These are phyloP conservation scores for Ophiostoma angusticollis DNA, from an alignment of 2,329 filamentous ascomycete genomes.

Conservation along the genomic window DNA sequence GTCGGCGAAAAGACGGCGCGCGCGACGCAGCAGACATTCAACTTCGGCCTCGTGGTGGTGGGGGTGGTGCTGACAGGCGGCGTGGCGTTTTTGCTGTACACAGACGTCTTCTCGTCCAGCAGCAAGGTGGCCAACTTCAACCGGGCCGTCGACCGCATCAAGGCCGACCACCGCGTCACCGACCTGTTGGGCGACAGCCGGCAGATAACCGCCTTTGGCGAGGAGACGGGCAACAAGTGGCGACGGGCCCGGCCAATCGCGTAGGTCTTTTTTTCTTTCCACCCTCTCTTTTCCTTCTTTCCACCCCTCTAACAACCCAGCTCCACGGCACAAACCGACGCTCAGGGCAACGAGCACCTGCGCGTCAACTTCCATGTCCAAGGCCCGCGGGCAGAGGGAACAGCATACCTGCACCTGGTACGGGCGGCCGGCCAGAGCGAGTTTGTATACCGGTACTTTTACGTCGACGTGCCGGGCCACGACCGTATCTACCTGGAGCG, in stretches of 20 bases:
- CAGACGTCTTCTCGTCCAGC: constrained; percentile 71
- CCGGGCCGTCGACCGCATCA: constrained; percentile 68
- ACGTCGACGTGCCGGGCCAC: constrained; percentile 64
- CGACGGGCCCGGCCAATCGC: constrained; percentile 50
- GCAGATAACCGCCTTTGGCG: constrained; percentile 70
- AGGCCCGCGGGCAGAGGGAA: constrained; percentile 60
- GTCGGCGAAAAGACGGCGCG: constrained; percentile 66
- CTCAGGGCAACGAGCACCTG: constrained; percentile 65
- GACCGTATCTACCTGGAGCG: constrained; percentile 54
- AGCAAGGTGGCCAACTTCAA: constrained; percentile 85
- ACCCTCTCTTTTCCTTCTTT: neutral
- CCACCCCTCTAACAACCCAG: constrained; percentile 27
- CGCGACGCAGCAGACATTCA: constrained; percentile 82
- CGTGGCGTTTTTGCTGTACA: constrained; percentile 67
- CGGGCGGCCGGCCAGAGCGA: constrained; percentile 51
- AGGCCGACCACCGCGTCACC: constrained; percentile 55
- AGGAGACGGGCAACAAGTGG: constrained; percentile 73
- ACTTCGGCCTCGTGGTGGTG: constrained; percentile 63
- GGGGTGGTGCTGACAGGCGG: constrained; percentile 65
- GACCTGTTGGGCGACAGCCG: constrained; percentile 62
- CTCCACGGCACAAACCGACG: constrained; percentile 56
- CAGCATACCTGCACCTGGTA: constrained; percentile 66
- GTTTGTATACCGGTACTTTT: constrained; percentile 68
- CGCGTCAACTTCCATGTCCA: constrained; percentile 79
- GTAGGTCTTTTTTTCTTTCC: constrained; percentile 24